A percentile compares a stretch with the other conserved stretches of the same genome.
Evolutionary conservation across 164 flowering plant genomes (phyloP).

Genomic region (Euptelea pleiosperma): DNA sequence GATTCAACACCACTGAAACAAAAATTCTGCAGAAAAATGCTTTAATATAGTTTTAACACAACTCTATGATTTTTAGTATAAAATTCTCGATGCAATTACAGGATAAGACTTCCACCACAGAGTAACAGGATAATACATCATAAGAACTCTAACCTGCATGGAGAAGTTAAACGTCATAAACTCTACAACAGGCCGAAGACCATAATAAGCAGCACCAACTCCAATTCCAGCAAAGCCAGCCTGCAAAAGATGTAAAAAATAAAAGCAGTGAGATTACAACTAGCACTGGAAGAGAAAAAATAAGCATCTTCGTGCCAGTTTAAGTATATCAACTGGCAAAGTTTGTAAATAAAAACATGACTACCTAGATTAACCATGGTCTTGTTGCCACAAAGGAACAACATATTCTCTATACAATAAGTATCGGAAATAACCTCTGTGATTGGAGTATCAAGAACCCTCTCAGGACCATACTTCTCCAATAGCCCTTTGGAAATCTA

Average conservation of each 20-base stretch:
- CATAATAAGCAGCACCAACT: conserved; percentile 95
- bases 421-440: conserved; percentile 61
- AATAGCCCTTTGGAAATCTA: conserved; percentile 88
- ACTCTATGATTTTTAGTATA: not conserved
- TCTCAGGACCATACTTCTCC: conserved; percentile 92
- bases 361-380: too few relatives aligned
- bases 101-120: too few relatives aligned
- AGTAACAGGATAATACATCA: not conserved
- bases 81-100: not conserved
- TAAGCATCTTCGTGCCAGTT: too few relatives aligned
- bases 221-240: conserved; percentile 98
- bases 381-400: too few relatives aligned
- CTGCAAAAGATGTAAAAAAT: conserved; percentile 30
- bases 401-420: not conserved
- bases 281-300: too few relatives aligned
- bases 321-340: too few relatives aligned
- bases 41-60: too few relatives aligned
- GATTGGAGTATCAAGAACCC: conserved; percentile 94
- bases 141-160: conserved; percentile 68
- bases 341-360: too few relatives aligned
- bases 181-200: conserved; percentile 80
- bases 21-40: too few relatives aligned
- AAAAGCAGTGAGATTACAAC: conserved; percentile 3
- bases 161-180: conserved; percentile 99
- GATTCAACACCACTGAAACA: too few relatives aligned